Base-by-base conservation (phyloP, 257 asterid species). In the Forsythia viridissima region DNA sequence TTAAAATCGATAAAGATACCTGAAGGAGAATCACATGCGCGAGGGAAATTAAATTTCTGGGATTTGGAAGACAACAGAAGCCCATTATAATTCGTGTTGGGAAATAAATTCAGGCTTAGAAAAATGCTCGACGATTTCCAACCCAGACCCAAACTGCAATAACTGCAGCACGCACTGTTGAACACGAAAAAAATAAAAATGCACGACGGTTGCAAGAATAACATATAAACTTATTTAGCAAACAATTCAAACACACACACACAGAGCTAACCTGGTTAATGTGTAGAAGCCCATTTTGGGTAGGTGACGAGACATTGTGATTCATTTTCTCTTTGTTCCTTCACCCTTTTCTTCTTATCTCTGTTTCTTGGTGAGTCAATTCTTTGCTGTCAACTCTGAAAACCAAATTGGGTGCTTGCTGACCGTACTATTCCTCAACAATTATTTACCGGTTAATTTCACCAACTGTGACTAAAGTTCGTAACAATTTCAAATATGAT, bases 111-210 rank as follows among this genome's bases (percentile, higher is more conserved):
- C 8, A 80, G 81, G 72, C 86, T 78, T 48, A 84, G 55, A 82
- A 90, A 86, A 83, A 80, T 81, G 88, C 87, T 90, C 70, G 92
- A 88, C 0, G 89, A 79, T 79, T 82, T 87, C 93, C 90, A 87
- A 36, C 90, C 86, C 63, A 88, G 70, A 18, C 81, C 87, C 65
- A 74, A 41, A 75, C 65, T 74, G 80, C 85, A 81, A 72, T 66
- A 83, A 65, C 79, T 78, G 79, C 79, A 72, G 82, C 81, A 80
- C 67, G 83, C 82, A 85, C 92, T 86, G 87, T 30, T 15, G 42
- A 65, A 63, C 81, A 76, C 37, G n/a, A 30, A 30, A 30, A 30
- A 30, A 24, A 24, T 42, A 42, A 73, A 42, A 59, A 43, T 63
- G 13, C 21, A 67, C 9, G 74, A 24, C 76, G 75, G 71, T 69